phyloP scores from a whole-genome alignment of 2,329 filamentous ascomycete genomes.

The Aspergillus amoenus region DNA sequence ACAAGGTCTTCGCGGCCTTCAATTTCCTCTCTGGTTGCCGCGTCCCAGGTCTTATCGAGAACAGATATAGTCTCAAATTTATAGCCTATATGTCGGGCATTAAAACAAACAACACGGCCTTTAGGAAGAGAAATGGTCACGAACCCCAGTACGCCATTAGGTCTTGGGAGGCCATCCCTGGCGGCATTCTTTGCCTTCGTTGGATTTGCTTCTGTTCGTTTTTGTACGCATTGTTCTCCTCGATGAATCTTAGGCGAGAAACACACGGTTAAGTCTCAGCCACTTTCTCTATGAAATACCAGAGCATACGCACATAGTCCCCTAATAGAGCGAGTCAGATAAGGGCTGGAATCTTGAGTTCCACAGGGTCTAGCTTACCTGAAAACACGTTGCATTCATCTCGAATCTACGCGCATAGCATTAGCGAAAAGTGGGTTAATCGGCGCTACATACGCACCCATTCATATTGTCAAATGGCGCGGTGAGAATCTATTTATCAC shows the following conservation, averaged over 20 bases:
- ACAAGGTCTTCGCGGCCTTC: slow-evolving; percentile 68
- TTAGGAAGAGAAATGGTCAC: slow-evolving; percentile 6
- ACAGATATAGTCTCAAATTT: slow-evolving; percentile 91
- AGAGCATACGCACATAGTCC: slow-evolving; percentile 51
- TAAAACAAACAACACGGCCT: not conserved
- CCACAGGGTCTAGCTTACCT: slow-evolving; percentile 55
- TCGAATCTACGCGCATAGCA: slow-evolving; percentile 65
- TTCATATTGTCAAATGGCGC: slow-evolving; percentile 79
- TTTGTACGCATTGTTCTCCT: slow-evolving; percentile 81
- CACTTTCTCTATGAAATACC: not conserved
- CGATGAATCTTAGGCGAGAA: slow-evolving; percentile 70
- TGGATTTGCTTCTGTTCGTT: slow-evolving; percentile 61
- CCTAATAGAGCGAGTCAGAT: slow-evolving; percentile 39
- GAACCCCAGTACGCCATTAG: slow-evolving; percentile 92
- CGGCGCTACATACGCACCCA: slow-evolving; percentile 53
- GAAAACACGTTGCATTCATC: slow-evolving; percentile 91
- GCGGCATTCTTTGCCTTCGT: slow-evolving; percentile 47
- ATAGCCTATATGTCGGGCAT: slow-evolving; percentile 62
- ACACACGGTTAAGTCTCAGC: not conserved
- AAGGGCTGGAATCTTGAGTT: not conserved
- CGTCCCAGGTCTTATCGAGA: slow-evolving; percentile 71
- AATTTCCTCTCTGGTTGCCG: slow-evolving; percentile 72
- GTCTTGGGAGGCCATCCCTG: slow-evolving; percentile 64
- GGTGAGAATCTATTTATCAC: slow-evolving; percentile 69
- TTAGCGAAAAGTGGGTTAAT: slow-evolving; percentile 10